Evolutionary conservation across 1,139 yeast species (phyloP).

Genomic region (Saccharomyces hybrid): DNA sequence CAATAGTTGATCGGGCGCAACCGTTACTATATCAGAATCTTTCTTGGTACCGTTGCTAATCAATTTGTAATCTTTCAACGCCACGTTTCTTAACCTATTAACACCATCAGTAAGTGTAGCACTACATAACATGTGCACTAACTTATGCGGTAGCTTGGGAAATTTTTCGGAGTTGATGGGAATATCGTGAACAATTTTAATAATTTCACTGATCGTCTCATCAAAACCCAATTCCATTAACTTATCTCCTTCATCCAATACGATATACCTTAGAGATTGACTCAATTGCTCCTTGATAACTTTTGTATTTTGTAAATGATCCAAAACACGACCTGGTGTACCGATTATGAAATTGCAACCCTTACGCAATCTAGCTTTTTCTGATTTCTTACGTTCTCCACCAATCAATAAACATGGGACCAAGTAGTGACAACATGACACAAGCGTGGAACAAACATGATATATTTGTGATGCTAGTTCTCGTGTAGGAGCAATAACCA

Average conservation of each 20-base stretch:
- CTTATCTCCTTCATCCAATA: slow-evolving; percentile 93
- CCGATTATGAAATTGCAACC: slow-evolving; percentile 87
- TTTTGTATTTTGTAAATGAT: slow-evolving; percentile 83
- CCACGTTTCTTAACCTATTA: slow-evolving; percentile 67
- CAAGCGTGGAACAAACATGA: slow-evolving; percentile 63
- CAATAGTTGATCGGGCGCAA: slow-evolving; percentile 85
- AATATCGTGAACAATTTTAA: slow-evolving; percentile 49
- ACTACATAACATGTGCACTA: slow-evolving; percentile 81
- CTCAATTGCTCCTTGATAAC: slow-evolving; percentile 64
- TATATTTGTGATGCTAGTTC: slow-evolving; percentile 92
- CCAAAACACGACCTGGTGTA: slow-evolving; percentile 87
- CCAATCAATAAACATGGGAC: slow-evolving; percentile 94
- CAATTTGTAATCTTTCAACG: slow-evolving; percentile 65
- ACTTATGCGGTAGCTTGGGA: slow-evolving; percentile 55
- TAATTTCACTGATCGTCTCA: slow-evolving; percentile 76
- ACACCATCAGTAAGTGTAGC: slow-evolving; percentile 87
- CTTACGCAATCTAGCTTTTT: slow-evolving; percentile 81
- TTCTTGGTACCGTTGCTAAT: slow-evolving; percentile 39
- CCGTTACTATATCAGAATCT: slow-evolving; percentile 26
- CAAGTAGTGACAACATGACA: slow-evolving; percentile 68
- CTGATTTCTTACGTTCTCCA: slow-evolving; percentile 89
- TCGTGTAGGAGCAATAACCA: slow-evolving; percentile 86
- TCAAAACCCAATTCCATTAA: slow-evolving; percentile 93
- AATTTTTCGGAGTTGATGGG: slow-evolving; percentile 37
- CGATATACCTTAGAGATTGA: slow-evolving; percentile 69